Conservation (phyloP, 768 basidiomycete species). For the Leccinum obscurum region DNA sequence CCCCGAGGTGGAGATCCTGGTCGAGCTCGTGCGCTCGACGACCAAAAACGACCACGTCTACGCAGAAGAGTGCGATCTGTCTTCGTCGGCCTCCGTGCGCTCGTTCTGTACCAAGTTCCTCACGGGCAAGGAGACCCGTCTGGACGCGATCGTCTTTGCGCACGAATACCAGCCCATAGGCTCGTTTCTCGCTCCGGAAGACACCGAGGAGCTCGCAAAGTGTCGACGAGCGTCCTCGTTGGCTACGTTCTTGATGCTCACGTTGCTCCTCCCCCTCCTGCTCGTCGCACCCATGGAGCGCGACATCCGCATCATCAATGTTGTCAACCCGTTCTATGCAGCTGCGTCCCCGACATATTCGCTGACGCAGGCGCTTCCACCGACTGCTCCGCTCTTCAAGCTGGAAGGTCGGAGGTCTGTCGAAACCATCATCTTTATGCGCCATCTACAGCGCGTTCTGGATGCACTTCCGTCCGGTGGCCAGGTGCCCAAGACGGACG, state of each 20-base stretch:
- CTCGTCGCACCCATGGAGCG: slow-evolving; percentile 85
- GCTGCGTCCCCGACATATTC: slow-evolving; percentile 59
- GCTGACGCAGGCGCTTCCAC: slow-evolving; percentile 28
- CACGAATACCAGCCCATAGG: slow-evolving; percentile 77
- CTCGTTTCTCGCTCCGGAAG: slow-evolving; percentile 37
- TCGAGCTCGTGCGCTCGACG: slow-evolving; percentile 64
- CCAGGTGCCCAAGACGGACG: slow-evolving; percentile 45
- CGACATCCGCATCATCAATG: slow-evolving; percentile 84
- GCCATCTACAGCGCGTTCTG: slow-evolving; percentile 81
- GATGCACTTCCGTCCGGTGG: slow-evolving; percentile 74
- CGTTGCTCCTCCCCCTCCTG: slow-evolving; percentile 75
- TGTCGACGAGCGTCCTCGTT: slow-evolving; percentile 52
- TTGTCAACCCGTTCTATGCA: slow-evolving; percentile 89
- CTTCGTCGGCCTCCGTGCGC: slow-evolving; percentile 64
- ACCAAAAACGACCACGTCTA: slow-evolving; percentile 76
- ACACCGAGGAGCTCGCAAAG: slow-evolving; percentile 32
- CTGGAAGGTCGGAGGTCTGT: slow-evolving; percentile 66
- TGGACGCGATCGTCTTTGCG: slow-evolving; percentile 79
- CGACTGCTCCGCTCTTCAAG: slow-evolving; percentile 40
- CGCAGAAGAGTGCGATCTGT: slow-evolving; percentile 76
- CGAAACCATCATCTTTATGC: slow-evolving; percentile 60
- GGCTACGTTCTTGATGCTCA: slow-evolving; percentile 77
- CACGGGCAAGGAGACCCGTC: slow-evolving; percentile 58
- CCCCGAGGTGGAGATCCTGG: slow-evolving; percentile 53
- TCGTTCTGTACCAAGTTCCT: slow-evolving; percentile 70